Conservation (phyloP, 306 rosid genomes). For the Abrus pulchellus region DNA sequence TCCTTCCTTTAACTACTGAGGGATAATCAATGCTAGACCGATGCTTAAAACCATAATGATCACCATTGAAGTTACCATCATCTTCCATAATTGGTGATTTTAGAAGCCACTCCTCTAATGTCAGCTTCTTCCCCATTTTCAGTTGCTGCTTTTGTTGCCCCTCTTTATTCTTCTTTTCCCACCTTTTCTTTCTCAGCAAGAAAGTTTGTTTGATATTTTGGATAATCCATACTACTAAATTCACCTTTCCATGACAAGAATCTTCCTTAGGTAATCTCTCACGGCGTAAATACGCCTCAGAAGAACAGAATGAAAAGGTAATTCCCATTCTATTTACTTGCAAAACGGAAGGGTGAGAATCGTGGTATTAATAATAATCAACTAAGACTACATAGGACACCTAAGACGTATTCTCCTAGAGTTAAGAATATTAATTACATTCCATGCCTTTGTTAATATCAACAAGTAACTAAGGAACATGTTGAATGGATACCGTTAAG, state of each 20-base stretch:
- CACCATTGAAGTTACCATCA: slow-evolving; percentile 13
- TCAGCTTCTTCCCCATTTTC: slow-evolving; percentile 25
- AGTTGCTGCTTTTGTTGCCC: slow-evolving; percentile 21
- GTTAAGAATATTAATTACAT: not conserved
- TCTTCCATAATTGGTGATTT: slow-evolving; percentile 41
- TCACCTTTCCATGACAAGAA: not conserved
- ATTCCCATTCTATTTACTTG: slow-evolving; percentile 18
- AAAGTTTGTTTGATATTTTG: slow-evolving; percentile 49
- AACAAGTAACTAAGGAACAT: slow-evolving; percentile 3
- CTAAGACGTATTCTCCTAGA: slow-evolving; percentile 39
- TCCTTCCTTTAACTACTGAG: not conserved
- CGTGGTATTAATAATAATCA: not conserved
- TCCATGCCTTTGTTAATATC: slow-evolving; percentile 42
- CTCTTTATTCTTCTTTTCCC: not conserved
- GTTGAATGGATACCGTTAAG: not conserved
- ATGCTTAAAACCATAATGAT: slow-evolving; percentile 34
- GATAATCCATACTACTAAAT: slow-evolving; percentile 8
- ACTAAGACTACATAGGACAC: slow-evolving; percentile 32
- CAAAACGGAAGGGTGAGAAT: slow-evolving; percentile 29
- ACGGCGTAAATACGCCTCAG: not conserved
- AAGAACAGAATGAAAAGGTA: slow-evolving; percentile 29
- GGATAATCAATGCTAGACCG: slow-evolving; percentile 42
- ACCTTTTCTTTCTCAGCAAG: slow-evolving; percentile 42
- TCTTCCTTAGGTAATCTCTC: slow-evolving; percentile 34
- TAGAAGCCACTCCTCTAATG: slow-evolving; percentile 55